Percentiles rank a stretch among this genome's conserved stretches.
Evolutionary conservation across 169 alveolate genomes (phyloP).

Genomic region (Hammondia hammondi): DNA sequence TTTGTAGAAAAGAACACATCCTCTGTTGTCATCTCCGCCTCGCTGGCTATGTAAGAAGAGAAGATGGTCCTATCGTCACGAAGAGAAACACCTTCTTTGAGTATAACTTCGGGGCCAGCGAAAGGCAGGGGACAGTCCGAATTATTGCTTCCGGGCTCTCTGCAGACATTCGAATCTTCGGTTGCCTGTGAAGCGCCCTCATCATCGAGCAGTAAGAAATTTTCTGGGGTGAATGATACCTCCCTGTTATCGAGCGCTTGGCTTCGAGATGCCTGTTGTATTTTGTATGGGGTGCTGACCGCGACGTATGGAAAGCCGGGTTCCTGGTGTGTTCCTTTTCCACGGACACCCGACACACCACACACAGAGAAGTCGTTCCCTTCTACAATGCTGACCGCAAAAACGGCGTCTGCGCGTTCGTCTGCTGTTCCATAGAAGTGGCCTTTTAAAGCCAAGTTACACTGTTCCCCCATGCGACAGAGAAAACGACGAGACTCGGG

Average conservation of each 20-base stretch:
- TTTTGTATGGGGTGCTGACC: too few species aligned
- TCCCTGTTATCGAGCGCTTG: neutral
- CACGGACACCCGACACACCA: neutral
- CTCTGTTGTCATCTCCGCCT: neutral
- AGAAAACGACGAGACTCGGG: constrained; percentile 41
- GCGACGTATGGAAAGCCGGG: neutral
- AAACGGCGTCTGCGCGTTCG: constrained; percentile 34
- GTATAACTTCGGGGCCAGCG: neutral
- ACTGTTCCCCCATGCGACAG: constrained; percentile 46
- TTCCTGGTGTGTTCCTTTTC: neutral
- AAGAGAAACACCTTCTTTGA: neutral
- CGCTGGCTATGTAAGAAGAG: neutral
- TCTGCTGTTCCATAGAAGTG: constrained; percentile 59
- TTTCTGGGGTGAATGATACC: neutral
- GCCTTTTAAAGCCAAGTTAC: constrained; percentile 42
- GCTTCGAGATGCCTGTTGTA: neutral
- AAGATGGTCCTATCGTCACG: neutral
- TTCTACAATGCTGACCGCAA: constrained; percentile 19
- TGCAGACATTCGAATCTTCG: neutral
- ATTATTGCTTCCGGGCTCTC: neutral
- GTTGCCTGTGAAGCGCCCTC: neutral
- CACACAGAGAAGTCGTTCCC: neutral
- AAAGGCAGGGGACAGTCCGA: neutral
- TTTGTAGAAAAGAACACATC: neutral
- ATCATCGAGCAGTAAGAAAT: neutral